Percentiles rank a stretch among this genome's conserved stretches.
These are phyloP conservation scores for Lepidium didymum DNA, from an alignment of 345 rosid genomes.

Conservation along the genomic window DNA sequence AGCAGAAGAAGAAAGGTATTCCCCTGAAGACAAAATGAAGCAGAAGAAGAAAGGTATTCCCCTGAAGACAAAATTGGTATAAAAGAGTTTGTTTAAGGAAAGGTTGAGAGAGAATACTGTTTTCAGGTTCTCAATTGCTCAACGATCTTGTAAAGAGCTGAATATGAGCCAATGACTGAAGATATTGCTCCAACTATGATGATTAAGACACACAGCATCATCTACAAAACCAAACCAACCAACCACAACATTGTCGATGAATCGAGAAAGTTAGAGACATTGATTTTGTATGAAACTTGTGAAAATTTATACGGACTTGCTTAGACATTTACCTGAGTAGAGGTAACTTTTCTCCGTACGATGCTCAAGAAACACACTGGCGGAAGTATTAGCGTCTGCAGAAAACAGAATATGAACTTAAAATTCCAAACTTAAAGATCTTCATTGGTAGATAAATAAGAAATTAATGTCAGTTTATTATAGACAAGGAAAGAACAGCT, in stretches of 20 bases:
- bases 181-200: slow-evolving; percentile 63
- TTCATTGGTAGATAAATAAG: background rate
- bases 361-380: slow-evolving; percentile 85
- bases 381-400: slow-evolving; percentile 87
- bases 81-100: background rate
- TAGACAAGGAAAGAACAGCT: slow-evolving; percentile 21
- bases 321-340: slow-evolving; percentile 41
- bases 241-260: background rate
- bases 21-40: slow-evolving; percentile 26
- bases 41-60: background rate
- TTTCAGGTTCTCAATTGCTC: slow-evolving; percentile 38
- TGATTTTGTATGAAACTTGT: background rate
- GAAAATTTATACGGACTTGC: background rate
- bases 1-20: background rate
- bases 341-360: slow-evolving; percentile 41
- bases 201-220: slow-evolving; percentile 42
- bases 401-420: background rate
- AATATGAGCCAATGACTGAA: slow-evolving; percentile 56
- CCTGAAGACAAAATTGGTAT: slow-evolving; percentile 32
- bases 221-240: slow-evolving; percentile 32
- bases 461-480: background rate
- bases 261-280: background rate
- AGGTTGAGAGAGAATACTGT: background rate
- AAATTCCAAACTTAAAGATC: background rate
- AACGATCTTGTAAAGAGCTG: slow-evolving; percentile 62